Evolutionary conservation across 192 early-diverging fungal species (phyloP).

Genomic region (Backusella morwellensis): DNA sequence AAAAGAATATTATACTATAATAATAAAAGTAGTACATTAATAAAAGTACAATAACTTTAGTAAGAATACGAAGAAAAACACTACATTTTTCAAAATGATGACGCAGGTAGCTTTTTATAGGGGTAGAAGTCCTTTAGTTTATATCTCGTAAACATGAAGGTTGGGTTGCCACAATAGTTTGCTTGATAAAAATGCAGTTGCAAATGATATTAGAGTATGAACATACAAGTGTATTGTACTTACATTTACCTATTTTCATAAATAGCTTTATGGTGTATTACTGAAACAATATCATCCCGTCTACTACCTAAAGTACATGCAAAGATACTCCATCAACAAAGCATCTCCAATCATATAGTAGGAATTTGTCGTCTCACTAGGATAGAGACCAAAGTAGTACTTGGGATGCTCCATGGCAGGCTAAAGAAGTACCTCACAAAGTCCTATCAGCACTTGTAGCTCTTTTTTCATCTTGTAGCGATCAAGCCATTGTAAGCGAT

Average conservation of each 20-base stretch:
- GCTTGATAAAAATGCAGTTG: neutral
- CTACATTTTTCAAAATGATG: neutral
- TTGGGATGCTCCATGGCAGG: slow-evolving; percentile 1
- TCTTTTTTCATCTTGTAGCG: neutral
- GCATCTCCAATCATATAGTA: slow-evolving; percentile 7
- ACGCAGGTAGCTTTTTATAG: neutral
- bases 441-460: slow-evolving; percentile 6
- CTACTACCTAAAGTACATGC: slow-evolving; percentile 8
- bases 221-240: neutral
- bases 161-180: neutral
- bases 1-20: too few relatives aligned
- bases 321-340: neutral
- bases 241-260: slow-evolving; percentile 5
- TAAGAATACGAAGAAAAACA: neutral
- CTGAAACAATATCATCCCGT: neutral
- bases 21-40: neutral
- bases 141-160: neutral
- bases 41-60: neutral
- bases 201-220: slow-evolving; percentile 5
- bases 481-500: neutral
- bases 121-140: neutral
- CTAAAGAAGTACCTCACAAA: slow-evolving; percentile 5
- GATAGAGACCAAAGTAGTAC: slow-evolving; percentile 6
- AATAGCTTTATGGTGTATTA: neutral
- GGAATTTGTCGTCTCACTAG: slow-evolving; percentile 7